Conservation (phyloP, 768 basidiomycete genomes). For the Solioccasus polychromus region DNA sequence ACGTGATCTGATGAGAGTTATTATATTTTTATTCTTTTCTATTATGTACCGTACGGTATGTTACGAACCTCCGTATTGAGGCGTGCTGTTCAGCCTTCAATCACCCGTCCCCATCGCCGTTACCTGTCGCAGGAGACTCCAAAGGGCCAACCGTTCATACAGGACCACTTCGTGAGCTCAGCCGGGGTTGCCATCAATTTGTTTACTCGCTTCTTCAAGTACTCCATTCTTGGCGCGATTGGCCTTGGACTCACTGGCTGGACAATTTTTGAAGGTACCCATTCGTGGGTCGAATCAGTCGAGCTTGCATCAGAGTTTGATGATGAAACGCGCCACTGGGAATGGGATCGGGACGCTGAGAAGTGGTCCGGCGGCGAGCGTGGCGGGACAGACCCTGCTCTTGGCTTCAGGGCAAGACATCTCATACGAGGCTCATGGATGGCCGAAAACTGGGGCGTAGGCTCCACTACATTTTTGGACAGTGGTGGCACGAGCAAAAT, state of each 20-base stretch:
- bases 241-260: slow-evolving; percentile 43
- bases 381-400: slow-evolving; percentile 71
- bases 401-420: slow-evolving; percentile 60
- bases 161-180: slow-evolving; percentile 35
- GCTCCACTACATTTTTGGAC: slow-evolving; percentile 37
- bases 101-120: slow-evolving; percentile 7
- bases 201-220: slow-evolving; percentile 47
- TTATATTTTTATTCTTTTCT: too few relatives aligned
- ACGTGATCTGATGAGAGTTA: neutral
- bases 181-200: slow-evolving; percentile 41
- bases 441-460: slow-evolving; percentile 61
- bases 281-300: slow-evolving; percentile 63
- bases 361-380: slow-evolving; percentile 56
- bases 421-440: slow-evolving; percentile 71
- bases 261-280: slow-evolving; percentile 52
- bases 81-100: slow-evolving; percentile 5
- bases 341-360: slow-evolving; percentile 64
- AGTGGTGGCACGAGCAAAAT: slow-evolving; percentile 36
- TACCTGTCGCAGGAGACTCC: slow-evolving; percentile 17
- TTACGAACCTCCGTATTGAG: slow-evolving; percentile 9
- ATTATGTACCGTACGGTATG: neutral
- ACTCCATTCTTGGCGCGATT: slow-evolving; percentile 44
- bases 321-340: slow-evolving; percentile 54
- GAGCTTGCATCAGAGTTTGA: slow-evolving; percentile 48
- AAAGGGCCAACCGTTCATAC: slow-evolving; percentile 19